Conservation (phyloP, 2,329 filamentous ascomycete species). For the Fusarium transvaalense region DNA sequence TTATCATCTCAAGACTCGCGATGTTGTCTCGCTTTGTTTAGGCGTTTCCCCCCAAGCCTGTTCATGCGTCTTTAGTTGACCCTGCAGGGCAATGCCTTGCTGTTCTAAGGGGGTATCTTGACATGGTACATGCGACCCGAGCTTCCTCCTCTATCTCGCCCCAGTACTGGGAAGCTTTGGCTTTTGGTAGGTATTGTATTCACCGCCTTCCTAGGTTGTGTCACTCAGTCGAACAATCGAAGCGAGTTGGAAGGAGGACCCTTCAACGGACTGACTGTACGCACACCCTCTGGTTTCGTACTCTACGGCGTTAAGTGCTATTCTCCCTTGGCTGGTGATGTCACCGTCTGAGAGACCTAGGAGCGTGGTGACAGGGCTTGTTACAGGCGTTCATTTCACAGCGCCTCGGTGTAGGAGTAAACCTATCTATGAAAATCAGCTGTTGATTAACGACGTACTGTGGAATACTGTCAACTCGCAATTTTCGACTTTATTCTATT, state of each 20-base stretch:
- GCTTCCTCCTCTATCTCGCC: constrained; percentile 18
- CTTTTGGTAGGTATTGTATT: constrained; percentile 30
- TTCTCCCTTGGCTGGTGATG: constrained; percentile 43
- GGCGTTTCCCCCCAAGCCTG: constrained; percentile 1
- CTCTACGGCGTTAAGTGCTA: constrained; percentile 11
- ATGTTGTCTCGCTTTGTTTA: constrained; percentile 26
- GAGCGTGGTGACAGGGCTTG: constrained; percentile 41
- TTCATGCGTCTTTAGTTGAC: constrained; percentile 16
- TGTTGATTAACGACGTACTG: constrained; percentile 5
- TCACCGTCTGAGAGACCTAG: constrained; percentile 44
- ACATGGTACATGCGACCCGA: constrained; percentile 7
- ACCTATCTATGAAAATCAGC: constrained; percentile 6
- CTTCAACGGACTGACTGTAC: constrained; percentile 31
- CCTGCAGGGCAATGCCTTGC: constrained; percentile 7
- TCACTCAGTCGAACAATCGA: constrained; percentile 35
- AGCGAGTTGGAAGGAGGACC: constrained; percentile 33
- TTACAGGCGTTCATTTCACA: constrained; percentile 28
- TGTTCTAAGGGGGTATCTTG: constrained; percentile 10
- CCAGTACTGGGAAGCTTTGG: constrained; percentile 18
- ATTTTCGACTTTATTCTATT: not conserved
- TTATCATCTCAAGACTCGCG: constrained; percentile 25
- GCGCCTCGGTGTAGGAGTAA: constrained; percentile 1
- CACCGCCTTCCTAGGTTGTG: constrained; percentile 40
- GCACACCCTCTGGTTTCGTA: constrained; percentile 24
- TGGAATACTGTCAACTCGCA: constrained; percentile 10